Percentiles rank a stretch among this genome's conserved stretches.
These are phyloP conservation scores for Quercus alba DNA, from an alignment of 306 rosid genomes.

Conservation along the genomic window DNA sequence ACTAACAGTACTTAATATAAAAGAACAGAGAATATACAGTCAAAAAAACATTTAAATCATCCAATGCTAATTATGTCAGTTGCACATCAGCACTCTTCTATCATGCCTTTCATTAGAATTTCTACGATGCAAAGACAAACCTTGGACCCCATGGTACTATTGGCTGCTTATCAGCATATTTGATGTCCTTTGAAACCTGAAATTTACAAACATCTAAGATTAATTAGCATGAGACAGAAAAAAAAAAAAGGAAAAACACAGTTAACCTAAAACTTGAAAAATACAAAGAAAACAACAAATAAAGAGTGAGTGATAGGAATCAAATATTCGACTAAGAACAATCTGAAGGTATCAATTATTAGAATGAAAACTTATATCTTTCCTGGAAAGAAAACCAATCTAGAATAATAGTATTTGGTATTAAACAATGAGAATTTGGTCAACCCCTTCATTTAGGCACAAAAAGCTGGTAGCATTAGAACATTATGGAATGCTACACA, in stretches of 20 bases:
- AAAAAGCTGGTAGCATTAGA: background rate
- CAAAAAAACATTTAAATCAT: background rate
- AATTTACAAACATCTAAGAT: slow-evolving; percentile 11
- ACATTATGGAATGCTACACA: background rate
- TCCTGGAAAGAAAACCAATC: background rate
- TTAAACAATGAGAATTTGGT: background rate
- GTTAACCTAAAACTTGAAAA: slow-evolving; percentile 1
- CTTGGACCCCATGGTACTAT: slow-evolving; percentile 99
- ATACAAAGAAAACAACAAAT: background rate
- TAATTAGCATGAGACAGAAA: slow-evolving; percentile 12
- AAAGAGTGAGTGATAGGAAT: background rate
- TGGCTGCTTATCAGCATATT: slow-evolving; percentile 96
- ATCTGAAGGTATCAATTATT: background rate
- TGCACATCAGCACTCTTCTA: background rate
- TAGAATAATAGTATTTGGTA: background rate
- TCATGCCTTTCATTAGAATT: slow-evolving; percentile 4
- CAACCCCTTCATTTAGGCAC: background rate
- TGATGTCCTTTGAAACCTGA: slow-evolving; percentile 96
- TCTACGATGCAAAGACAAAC: slow-evolving; percentile 39
- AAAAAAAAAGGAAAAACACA: background rate
- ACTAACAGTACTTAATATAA: background rate
- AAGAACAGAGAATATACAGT: background rate
- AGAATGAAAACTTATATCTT: background rate
- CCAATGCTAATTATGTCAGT: background rate
- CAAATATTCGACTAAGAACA: background rate